Evolutionary conservation across 371 early-diverging fungal genomes (phyloP).

Genomic region (Haplosporangium sp.): DNA sequence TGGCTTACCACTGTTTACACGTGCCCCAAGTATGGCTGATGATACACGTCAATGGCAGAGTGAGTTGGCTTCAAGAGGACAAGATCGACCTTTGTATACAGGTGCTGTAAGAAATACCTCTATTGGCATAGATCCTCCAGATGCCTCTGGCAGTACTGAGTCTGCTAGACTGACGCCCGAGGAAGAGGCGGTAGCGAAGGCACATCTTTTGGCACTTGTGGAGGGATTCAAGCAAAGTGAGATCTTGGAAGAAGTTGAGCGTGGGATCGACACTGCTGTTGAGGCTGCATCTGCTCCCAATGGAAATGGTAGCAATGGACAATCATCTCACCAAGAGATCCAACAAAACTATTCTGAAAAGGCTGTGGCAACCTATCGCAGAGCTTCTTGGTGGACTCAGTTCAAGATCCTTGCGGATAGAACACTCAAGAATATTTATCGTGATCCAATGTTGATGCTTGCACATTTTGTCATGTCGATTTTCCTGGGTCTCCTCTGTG

Average conservation of each 20-base stretch:
- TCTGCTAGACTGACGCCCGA: slow-evolving; percentile 2
- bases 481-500: slow-evolving; percentile 80
- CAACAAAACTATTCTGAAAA: slow-evolving; percentile 1
- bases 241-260: slow-evolving; percentile 56
- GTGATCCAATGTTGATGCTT: slow-evolving; percentile 88
- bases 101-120: not conserved
- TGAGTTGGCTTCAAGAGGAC: slow-evolving; percentile 27
- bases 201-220: slow-evolving; percentile 55
- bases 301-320: not conserved
- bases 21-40: slow-evolving; percentile 19
- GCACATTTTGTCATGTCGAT: slow-evolving; percentile 85
- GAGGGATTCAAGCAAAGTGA: slow-evolving; percentile 62
- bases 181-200: slow-evolving; percentile 3
- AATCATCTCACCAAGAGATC: not conserved
- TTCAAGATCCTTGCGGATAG: slow-evolving; percentile 77
- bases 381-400: slow-evolving; percentile 79
- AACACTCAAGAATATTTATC: slow-evolving; percentile 35
- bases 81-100: slow-evolving; percentile 11
- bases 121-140: slow-evolving; percentile 2
- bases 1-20: slow-evolving; percentile 5
- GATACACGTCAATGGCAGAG: slow-evolving; percentile 31
- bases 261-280: slow-evolving; percentile 61
- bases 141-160: not conserved
- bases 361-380: slow-evolving; percentile 58
- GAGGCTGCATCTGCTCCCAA: slow-evolving; percentile 8